Evolutionary conservation across 140 eudicot species (phyloP).

Genomic region (Flaveria floridana): DNA sequence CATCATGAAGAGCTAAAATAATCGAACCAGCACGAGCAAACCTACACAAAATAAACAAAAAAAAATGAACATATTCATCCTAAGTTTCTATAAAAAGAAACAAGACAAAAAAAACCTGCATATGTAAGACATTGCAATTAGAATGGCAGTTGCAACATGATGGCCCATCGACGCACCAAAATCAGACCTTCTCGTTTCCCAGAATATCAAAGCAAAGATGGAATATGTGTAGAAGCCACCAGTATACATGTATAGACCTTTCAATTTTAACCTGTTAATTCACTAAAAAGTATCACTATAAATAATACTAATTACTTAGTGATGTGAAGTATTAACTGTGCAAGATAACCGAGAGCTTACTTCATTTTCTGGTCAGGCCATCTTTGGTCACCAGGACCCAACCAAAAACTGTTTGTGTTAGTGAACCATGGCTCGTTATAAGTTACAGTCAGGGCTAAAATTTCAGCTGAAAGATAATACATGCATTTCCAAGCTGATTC

Average conservation of each 20-base stretch:
- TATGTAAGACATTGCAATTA: constrained; percentile 75
- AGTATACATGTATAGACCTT: constrained; percentile 81
- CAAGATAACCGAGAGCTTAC: constrained; percentile 40
- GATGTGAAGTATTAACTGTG: background rate
- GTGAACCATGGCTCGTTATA: constrained; percentile 90
- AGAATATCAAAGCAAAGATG: constrained; percentile 87
- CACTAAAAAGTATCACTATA: background rate
- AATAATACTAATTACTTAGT: background rate
- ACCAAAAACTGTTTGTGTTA: constrained; percentile 71
- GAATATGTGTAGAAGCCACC: constrained; percentile 96
- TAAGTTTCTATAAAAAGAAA: background rate
- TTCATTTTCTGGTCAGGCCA: constrained; percentile 94
- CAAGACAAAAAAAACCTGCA: constrained; percentile 49
- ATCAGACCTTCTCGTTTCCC: constrained; percentile 99
- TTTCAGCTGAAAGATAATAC: constrained; percentile 82
- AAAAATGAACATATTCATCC: constrained; percentile 12
- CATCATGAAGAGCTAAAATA: constrained; percentile 94
- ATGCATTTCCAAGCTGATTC: constrained; percentile 92
- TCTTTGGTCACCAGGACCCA: constrained; percentile 87
- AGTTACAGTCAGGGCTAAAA: constrained; percentile 72
- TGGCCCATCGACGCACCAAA: constrained; percentile 98
- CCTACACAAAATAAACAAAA: constrained; percentile 43
- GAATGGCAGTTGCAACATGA: constrained; percentile 80
- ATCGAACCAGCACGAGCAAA: constrained; percentile 96
- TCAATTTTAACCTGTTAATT: constrained; percentile 70